Percentiles rank a stretch among this genome's conserved stretches.
Evolutionary conservation across 176 grass and related monocot species (phyloP).

Genomic region (Pharus latifolius): DNA sequence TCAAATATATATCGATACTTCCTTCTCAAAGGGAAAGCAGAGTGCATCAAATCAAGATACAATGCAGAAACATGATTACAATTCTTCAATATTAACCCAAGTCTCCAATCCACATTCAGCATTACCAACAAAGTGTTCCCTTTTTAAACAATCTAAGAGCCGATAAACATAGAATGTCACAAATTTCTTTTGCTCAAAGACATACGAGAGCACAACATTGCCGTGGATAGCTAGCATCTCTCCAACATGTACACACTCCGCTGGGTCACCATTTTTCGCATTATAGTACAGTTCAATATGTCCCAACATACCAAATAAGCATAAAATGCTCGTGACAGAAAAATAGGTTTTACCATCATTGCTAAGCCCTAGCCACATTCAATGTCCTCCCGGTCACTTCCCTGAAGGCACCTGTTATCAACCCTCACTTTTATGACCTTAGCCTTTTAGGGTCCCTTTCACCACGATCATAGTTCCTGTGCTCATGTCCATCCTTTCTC

Average conservation of each 20-base stretch:
- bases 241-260: not conserved
- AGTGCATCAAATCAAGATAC: no score
- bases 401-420: not conserved
- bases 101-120: no score
- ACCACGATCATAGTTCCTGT: not conserved
- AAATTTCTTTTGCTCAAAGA: no score
- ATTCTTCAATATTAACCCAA: no score
- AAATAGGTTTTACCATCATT: not conserved
- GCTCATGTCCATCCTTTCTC: slow-evolving; percentile 38
- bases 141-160: no score
- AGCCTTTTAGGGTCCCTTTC: slow-evolving; percentile 44
- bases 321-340: not conserved
- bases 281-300: slow-evolving; percentile 1
- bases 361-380: not conserved
- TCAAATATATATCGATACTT: no score
- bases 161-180: no score
- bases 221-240: not conserved
- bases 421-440: slow-evolving; percentile 11
- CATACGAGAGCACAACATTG: not conserved
- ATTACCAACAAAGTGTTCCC: no score
- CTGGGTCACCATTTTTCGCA: not conserved
- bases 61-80: no score
- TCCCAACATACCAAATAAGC: not conserved
- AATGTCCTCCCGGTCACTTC: not conserved
- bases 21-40: no score